These are phyloP conservation scores for Didymella segeticola DNA, from an alignment of 2,329 filamentous ascomycete species.

Conservation along the genomic window DNA sequence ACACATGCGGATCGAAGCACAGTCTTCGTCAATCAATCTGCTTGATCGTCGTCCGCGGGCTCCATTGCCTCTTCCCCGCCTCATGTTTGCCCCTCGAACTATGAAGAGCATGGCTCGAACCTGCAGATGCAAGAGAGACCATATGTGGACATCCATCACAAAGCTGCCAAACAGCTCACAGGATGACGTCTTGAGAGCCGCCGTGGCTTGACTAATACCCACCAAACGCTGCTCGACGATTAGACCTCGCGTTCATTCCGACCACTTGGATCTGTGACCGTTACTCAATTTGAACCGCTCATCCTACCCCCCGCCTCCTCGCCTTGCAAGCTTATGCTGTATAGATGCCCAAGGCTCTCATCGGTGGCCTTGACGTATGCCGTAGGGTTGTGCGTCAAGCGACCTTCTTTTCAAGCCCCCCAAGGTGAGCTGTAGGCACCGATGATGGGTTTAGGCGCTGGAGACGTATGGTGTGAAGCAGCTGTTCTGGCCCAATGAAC, in stretches of 20 bases:
- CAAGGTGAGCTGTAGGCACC: constrained; percentile 6
- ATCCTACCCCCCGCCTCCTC: constrained; percentile 18
- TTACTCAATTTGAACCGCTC: constrained; percentile 32
- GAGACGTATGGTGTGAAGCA: neutral
- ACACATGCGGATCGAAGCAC: constrained; percentile 4
- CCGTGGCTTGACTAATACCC: constrained; percentile 28
- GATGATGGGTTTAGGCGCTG: neutral
- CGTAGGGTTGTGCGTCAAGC: neutral
- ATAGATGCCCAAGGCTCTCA: constrained; percentile 9
- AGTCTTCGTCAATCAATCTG: constrained; percentile 17
- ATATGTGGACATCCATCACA: constrained; percentile 1
- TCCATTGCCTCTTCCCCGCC: constrained; percentile 7
- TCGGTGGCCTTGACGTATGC: neutral
- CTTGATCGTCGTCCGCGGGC: constrained; percentile 16
- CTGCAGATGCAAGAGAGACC: constrained; percentile 3
- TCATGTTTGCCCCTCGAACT: constrained; percentile 3
- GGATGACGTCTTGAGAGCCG: constrained; percentile 22
- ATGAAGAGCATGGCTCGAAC: neutral
- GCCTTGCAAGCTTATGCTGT: constrained; percentile 4
- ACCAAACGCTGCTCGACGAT: constrained; percentile 31
- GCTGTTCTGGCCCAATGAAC: neutral
- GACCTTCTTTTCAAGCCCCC: neutral
- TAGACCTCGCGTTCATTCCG: constrained; percentile 14
- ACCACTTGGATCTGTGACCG: constrained; percentile 12
- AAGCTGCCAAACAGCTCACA: constrained; percentile 6